Base-by-base conservation (phyloP, 495 filamentous ascomycete genomes). In the Xylaria intraflava region DNA sequence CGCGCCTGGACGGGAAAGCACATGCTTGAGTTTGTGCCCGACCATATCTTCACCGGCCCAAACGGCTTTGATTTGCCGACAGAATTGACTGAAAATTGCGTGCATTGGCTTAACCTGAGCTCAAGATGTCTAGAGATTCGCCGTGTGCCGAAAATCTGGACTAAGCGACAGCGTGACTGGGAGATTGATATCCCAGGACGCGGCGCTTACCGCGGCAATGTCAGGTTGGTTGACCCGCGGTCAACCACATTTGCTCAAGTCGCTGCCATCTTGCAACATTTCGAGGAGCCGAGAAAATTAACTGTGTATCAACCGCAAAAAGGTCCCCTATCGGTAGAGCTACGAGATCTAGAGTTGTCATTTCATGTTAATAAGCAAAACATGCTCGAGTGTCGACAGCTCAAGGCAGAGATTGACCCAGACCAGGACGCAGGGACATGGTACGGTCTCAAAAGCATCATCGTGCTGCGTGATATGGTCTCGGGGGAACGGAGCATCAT, bases 51-150 rank as follows among this genome's bases (percentile, higher is more conserved):
- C 30, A 51, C 6, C 31, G 29, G 22, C 8, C 17, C 17, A 2
- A 8, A 8, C 0, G 14, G 12, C 1, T 73, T 69, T 14, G 81
- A 84, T 56, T 61, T 87, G 8, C 83, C 85, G 3, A 36, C 31
- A 0, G 51, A 69, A 6, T 64, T 87, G 11, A 40, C 81, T 3
- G 42, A 73, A 0, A 60, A 75, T 16, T 80, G 72, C 36, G 59
- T 74, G 0, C 85, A 88, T 58, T 88, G 85, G 84, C 59, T 85
- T 3, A 65, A 84, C 42, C 7, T 83, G 4, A 45, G 53, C 4
- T 72, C 66, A 0, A 57, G 63, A 0, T 36, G 52, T 3, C 58
- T 88, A 9, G 78, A 87, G 51, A 75, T 84, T 33, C 69, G 82
- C 0, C 76, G 72, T 22, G 20, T 46, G 6, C 49, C 61, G 0